Evolutionary conservation across 2,329 filamentous ascomycete species (phyloP).

Genomic region (Erysiphe neolycopersici): DNA sequence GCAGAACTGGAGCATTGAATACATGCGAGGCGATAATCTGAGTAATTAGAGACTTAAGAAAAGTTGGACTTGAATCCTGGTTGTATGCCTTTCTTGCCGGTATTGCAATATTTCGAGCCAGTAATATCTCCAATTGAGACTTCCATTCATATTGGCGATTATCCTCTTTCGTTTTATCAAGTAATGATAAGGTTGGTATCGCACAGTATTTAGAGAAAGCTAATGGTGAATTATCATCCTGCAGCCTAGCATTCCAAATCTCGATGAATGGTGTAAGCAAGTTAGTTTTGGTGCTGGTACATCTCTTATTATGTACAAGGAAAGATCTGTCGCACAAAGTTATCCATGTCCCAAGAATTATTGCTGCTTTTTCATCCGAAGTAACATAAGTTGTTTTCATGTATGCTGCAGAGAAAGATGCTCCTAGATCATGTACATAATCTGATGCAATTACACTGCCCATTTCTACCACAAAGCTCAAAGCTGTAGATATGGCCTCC

Average conservation of each 20-base stretch:
- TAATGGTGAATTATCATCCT: constrained; percentile 1
- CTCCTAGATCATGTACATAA: constrained; percentile 2
- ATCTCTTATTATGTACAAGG: neutral
- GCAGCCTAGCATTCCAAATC: constrained; percentile 9
- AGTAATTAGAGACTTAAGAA: constrained; percentile 9
- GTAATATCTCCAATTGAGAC: constrained; percentile 10
- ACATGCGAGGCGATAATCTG: constrained; percentile 9
- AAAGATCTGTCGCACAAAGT: constrained; percentile 6
- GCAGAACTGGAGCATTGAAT: constrained; percentile 17
- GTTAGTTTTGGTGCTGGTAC: neutral
- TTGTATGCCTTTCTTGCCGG: constrained; percentile 9
- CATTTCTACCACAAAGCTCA: constrained; percentile 6
- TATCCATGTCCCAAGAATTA: constrained; percentile 12
- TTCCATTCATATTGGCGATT: constrained; percentile 3
- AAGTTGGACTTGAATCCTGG: constrained; percentile 3
- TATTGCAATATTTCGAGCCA: constrained; percentile 14
- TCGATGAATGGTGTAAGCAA: constrained; percentile 11
- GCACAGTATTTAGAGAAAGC: constrained; percentile 13
- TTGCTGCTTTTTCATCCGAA: constrained; percentile 10
- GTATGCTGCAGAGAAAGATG: constrained; percentile 10
- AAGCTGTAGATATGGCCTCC: constrained; percentile 6
- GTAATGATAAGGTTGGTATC: constrained; percentile 9
- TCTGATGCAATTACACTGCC: constrained; percentile 2
- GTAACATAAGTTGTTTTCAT: constrained; percentile 12
- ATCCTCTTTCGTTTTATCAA: constrained; percentile 4